Base-by-base conservation (phyloP, 352 stramenopile genomes). In the Phytophthora macrochlamydospora region DNA sequence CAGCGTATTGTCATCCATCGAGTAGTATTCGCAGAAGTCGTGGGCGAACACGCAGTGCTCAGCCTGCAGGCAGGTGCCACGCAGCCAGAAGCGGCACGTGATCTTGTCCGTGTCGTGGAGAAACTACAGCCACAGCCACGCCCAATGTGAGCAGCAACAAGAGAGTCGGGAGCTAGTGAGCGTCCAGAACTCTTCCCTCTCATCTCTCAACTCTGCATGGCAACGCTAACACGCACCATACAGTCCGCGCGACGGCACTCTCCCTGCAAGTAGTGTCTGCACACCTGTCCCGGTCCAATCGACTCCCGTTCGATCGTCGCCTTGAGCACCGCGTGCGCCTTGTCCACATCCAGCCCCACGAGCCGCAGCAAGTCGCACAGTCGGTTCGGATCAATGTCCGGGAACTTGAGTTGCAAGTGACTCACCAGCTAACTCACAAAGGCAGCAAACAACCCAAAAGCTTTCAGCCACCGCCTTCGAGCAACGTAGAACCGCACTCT, bases 81-180 rank as follows among this genome's bases (percentile, higher is more conserved):
- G 85, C 33, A 95, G 71, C 87, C 87, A 95, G 44, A 93, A 95
- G 51, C 87, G 87, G 59, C 87, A 95, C 48, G 87, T 93, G 56
- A 95, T 90, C 40, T 69, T 74, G 70, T 94, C 67, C 52, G 87
- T 95, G 61, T 94, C 85, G 61, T 95, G 87, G 38, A 95, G 63
- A 73, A 95, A 95, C 87, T 95, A 65, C 8, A 61, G 51, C 50
- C 60, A 75, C 48, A 73, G 54, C 46, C 32, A 68, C 59, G 42
- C 38, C 18, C 58, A 76, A 63, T 24, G 43, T 63, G 50, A 77
- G 56, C 48, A 58, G 46, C 51, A 62, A 71, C 46, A 67, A 75
- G 53, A 51, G 65, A 69, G 45, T 53, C 53, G 62, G 18, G 55
- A 64, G 50, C 51, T 61, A 44, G 49, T 62, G 59, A 69, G 64